Conservation (phyloP, 148 eudicot species). For the Silene latifolia region DNA sequence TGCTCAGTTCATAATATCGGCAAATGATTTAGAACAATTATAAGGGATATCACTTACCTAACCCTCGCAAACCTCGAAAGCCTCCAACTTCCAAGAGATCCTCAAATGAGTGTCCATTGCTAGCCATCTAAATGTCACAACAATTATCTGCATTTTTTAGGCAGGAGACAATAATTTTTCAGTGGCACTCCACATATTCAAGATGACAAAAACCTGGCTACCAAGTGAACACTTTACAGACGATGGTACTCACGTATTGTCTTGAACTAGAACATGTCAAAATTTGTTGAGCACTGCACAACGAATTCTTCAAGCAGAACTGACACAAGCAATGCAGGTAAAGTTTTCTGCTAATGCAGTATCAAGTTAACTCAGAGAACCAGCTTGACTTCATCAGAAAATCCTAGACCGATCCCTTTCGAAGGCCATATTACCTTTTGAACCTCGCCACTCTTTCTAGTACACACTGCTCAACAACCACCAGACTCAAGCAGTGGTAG, state of each 20-base stretch:
- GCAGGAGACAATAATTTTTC: background rate
- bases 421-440: slow-evolving; percentile 34
- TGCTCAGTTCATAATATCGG: background rate
- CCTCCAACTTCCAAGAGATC: slow-evolving; percentile 1
- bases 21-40: background rate
- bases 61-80: background rate
- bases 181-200: slow-evolving; percentile 7
- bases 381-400: slow-evolving; percentile 81
- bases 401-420: slow-evolving; percentile 88
- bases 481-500: too few relatives aligned
- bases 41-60: background rate
- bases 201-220: slow-evolving; percentile 3
- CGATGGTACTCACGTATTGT: background rate
- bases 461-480: too few relatives aligned
- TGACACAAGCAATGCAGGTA: slow-evolving; percentile 92
- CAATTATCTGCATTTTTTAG: slow-evolving; percentile 1
- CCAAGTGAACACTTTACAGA: background rate
- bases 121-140: background rate
- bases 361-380: slow-evolving; percentile 79
- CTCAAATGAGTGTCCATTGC: slow-evolving; percentile 1
- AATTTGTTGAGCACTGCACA: slow-evolving; percentile 73
- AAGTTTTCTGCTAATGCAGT: slow-evolving; percentile 79
- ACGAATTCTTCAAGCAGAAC: slow-evolving; percentile 74
- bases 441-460: background rate
- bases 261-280: slow-evolving; percentile 66